Evolutionary conservation across 257 asterid genomes (phyloP).

Genomic region (Petrea volubilis): DNA sequence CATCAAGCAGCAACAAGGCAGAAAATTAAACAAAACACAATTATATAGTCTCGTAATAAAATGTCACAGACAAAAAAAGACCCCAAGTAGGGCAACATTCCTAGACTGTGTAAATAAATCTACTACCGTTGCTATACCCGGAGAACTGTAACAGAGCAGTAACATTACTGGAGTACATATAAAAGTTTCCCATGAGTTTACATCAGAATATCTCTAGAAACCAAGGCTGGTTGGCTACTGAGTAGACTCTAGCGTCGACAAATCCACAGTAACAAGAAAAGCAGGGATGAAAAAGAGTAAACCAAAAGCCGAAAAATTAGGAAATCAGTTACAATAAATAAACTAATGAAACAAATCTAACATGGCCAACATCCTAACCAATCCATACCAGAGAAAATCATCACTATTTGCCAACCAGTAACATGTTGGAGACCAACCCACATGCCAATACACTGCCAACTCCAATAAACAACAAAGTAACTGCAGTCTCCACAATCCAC

Average conservation of each 20-base stretch:
- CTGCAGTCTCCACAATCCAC: neutral
- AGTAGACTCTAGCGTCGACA: neutral
- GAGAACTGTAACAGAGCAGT: neutral
- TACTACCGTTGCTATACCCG: neutral
- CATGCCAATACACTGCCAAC: conserved; percentile 19
- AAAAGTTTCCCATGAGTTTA: conserved; percentile 10
- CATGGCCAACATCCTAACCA: conserved; percentile 5
- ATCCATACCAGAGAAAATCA: neutral
- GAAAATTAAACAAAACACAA: neutral
- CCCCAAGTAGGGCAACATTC: neutral
- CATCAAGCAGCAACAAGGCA: neutral
- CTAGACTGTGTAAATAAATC: neutral
- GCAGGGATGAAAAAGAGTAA: neutral
- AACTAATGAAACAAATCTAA: neutral
- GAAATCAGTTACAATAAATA: neutral
- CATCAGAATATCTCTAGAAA: neutral
- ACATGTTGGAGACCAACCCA: conserved; percentile 19
- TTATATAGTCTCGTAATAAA: neutral
- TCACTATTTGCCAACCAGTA: conserved; percentile 4
- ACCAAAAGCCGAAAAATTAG: neutral
- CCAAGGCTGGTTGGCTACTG: neutral
- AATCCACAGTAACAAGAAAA: conserved; percentile 3
- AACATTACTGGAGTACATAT: neutral
- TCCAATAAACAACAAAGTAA: conserved; percentile 9
- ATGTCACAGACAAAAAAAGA: neutral